Base-by-base conservation (phyloP, 768 basidiomycete species). In the Macrocybe gigantea region DNA sequence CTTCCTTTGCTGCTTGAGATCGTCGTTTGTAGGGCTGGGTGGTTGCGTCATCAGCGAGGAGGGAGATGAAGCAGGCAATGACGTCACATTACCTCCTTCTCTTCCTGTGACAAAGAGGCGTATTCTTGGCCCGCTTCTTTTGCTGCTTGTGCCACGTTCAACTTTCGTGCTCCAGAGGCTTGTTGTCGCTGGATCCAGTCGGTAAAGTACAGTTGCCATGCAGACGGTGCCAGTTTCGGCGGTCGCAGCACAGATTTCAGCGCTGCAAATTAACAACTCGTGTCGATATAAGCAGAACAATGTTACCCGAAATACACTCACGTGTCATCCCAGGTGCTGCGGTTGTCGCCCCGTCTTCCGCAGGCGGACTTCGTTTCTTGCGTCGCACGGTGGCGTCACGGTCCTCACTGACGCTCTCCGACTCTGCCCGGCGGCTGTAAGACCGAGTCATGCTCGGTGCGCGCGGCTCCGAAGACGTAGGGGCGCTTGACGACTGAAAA, bases 161-260 rank as follows among this genome's bases (percentile, higher is more conserved):
- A 78, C 69, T 95, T 95, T 58, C 89, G 77, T 37, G 78, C 80
- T 50, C 82, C 85, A 15, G 80, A 77, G 50, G 83, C 82, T 66
- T 90, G 88, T 63, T 89, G 86, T 58, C 80, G 78, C 63, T 91
- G 87, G 53, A 96, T 93, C 82, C 89, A 93, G 62, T 95, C 91
- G 15, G 92, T 92, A 63, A 96, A 95, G 67, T 92, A 96, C 38
- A 96, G 77, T 65, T 96, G 93, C 93, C 93, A 96, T 47, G 93
- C 90, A 3, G 91, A 93, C 4, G 89, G 91, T 5, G 93, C 90
- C 57, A 93, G 77, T 70, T 93, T 93, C 41, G 93, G 93, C 13
- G 89, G 92, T 38, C 84, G 83, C 49, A 96, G 73, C 8, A 81
- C 67, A 36, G 93, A 93, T 67, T 87, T 93, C 47, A 79, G 69